Evolutionary conservation across 352 stramenopile genomes (phyloP).

Genomic region (Aphanomyces euteiches): DNA sequence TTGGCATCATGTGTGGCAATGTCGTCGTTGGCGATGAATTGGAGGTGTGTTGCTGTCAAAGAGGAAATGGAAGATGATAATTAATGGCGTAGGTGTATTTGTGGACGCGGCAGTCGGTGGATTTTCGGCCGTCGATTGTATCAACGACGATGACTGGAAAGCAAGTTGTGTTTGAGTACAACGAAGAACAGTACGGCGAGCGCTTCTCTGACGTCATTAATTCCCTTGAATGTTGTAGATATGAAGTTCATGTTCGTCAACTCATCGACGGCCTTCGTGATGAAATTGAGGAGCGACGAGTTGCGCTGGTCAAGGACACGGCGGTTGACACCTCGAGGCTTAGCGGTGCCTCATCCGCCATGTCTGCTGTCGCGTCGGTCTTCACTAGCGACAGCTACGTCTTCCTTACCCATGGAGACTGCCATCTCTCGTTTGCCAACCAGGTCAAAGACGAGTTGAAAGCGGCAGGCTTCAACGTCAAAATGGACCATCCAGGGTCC

Average conservation of each 20-base stretch:
- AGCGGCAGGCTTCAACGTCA: slow-evolving; percentile 55
- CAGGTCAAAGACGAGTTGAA: slow-evolving; percentile 51
- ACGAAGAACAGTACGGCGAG: slow-evolving; percentile 60
- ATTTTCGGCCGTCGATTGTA: slow-evolving; percentile 55
- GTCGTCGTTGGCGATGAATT: slow-evolving; percentile 80
- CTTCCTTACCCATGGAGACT: slow-evolving; percentile 75
- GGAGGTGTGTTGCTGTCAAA: slow-evolving; percentile 40
- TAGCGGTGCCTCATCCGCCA: background rate
- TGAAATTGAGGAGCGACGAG: slow-evolving; percentile 74
- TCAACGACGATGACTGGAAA: slow-evolving; percentile 30
- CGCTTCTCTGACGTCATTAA: slow-evolving; percentile 22
- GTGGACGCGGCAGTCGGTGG: slow-evolving; percentile 81
- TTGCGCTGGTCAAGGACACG: slow-evolving; percentile 17
- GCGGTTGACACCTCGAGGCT: background rate
- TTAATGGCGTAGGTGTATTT: slow-evolving; percentile 56
- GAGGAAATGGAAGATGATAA: too few species aligned
- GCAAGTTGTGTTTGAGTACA: slow-evolving; percentile 37
- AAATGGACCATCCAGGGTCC: slow-evolving; percentile 52
- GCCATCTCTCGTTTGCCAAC: slow-evolving; percentile 60
- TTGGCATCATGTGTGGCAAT: slow-evolving; percentile 79
- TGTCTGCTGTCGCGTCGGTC: background rate
- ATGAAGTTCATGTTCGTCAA: slow-evolving; percentile 41
- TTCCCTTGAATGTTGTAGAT: background rate
- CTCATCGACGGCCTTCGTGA: slow-evolving; percentile 78
- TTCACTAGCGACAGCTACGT: slow-evolving; percentile 40